Base-by-base conservation (phyloP, 495 filamentous ascomycete genomes). In the Astrothelium subdiscretum region DNA sequence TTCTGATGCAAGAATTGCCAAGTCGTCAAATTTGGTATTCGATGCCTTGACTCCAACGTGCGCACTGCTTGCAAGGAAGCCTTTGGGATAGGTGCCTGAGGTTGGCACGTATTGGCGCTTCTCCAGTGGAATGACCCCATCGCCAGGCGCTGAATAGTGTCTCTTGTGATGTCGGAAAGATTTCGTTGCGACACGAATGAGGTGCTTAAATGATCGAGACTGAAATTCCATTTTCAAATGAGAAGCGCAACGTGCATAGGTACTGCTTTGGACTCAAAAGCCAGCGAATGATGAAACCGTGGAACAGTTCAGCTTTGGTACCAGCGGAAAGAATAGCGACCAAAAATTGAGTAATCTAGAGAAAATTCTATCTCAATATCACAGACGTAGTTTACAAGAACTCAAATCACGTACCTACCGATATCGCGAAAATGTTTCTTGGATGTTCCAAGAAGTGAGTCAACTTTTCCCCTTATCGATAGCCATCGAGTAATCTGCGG, bases 31-130 rank as follows among this genome's bases (percentile, higher is more conserved):
- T 48, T 83, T 86, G 31, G 85, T 96, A 75, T 97, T 97, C 59
- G 83, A 83, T 0, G 91, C 83, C 77, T 99, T 99, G 43, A 99
- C 90, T 62, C 94, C 94, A 32, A 96, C 92, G 66, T 96, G 85
- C 18, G 89, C 90, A 40, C 89, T 90, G 0, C 90, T 90, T 18
- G 90, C 90, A 31, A 81, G 77, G 79, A 97, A 99, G 38, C 92
- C 94, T 74, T 88, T 83, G 3, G 94, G 94, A 65, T 97, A 97
- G 31, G 84, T 87, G 57, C 92, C 92, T 29, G 77, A 82, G 5
- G 83, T 87, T 26, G 94, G 92, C 29, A 97, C 87, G 77, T 92
- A 96, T 74, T 91, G 92, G 74, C 87, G 84, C 67, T 78, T 78
- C 10, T 75, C 67, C 31, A 67, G 59, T 0, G 76, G 76, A 31